Base-by-base conservation (phyloP, 108 stramenopile species). In the Pseudonitzschia multiseries region DNA sequence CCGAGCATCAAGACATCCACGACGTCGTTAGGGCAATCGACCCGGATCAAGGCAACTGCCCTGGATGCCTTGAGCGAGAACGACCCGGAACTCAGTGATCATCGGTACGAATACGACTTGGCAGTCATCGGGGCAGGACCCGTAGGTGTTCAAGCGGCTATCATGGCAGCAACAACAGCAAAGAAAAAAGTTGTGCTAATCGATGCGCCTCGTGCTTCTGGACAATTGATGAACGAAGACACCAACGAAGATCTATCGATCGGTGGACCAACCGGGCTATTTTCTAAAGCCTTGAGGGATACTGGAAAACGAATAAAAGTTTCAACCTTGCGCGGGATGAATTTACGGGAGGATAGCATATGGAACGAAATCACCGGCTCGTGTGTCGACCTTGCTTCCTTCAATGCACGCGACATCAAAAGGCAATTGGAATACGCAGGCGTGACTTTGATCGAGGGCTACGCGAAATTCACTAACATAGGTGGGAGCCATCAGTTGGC, bases 251-350 rank as follows among this genome's bases (percentile, higher is more conserved):
- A 93, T 80, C 75, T 93, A 59, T 83, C 84, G 46, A 65, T 93
- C 21, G 92, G 92, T 22, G 92, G 83, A 27, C 92, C 92, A 0
- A 89, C 91, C 29, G 92, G 81, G 0, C 61, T 82, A 31, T 91
- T 91, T 76, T 78, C 82, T 21, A 93, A 93, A 74, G 92, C 92
- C 12, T 68, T 93, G 43, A 79, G 92, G 32, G 92, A 89, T 80
- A 83, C 89, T 8, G 81, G 79, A 44, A 93, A 93, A 74, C 84
- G 81, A 42, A 87, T 93, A 57, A 84, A 80, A 48, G 88, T 93
- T 26, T 73, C 80, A 22, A 80, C 89, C 12, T 65, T 93, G 18
- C 82, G 84, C 54, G 89, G 87, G 14, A 89, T 89, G 89, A 89
- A 89, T 9, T 69, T 93, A 56, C 71, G 89, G 48, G 92, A 93